Base-by-base conservation (phyloP, 306 rosid species). In the Citrullus mucosospermus region DNA sequence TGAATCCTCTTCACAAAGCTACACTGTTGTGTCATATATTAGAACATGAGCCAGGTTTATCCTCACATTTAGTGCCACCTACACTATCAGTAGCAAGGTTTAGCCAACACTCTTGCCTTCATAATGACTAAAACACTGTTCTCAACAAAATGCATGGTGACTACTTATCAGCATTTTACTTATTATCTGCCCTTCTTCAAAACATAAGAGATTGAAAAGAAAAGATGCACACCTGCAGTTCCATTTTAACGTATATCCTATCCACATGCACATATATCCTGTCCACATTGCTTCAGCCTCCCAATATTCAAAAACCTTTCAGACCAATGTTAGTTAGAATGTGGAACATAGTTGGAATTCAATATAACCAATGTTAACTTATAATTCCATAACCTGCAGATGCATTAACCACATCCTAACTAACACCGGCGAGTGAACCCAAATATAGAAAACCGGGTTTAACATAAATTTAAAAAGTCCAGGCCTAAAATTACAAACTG, bases 41-140 rank as follows among this genome's bases (percentile, higher is more conserved):
- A 80, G 86, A 86, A 84, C 92, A 88, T 69, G 96, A 86, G 85
- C 81, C 85, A 38, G 86, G 76, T 85, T 88, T 90, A 78, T 92
- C 99, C 57, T 89, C 93, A 57, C 82, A 81, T 61, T 88, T 93
- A 84, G 83, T 88, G 79, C 98, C 99, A 92, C 92, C 69, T 87
- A 83, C 76, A 85, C 25, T 63, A 44, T 17, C 77, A 75, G 79
- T 75, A 88, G 14, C 60, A 39, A 41, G 56, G 75, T 72, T 61
- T 9, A 43, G 20, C 43, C 56, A 78, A 61, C 25, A 8, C 62
- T 78, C 28, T 50, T 0, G n/a, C 61, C 15, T 4, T 51, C 60
- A 77, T 58, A 57, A 44, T 1, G 5, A 10, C 30, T 3, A 25
- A 25, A 59, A 77, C 44, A 60, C 39, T 32, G 30, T n/a, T 68